Conservation (phyloP, 129 eudicot species). For the sunflower (Helianthus annuus) region HanXRQr2.0-SUNRISE NC_035438.2:81332033-81332532, state of each 20-base stretch:
- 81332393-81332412: constrained; percentile 22
- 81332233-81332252: constrained; percentile 39
- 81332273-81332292: constrained; percentile 53
- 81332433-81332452: too few relatives aligned
- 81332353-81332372: constrained; percentile 53
- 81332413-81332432: too few relatives aligned
- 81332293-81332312: constrained; percentile 58
- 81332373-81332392: constrained; percentile 50
- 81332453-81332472: too few relatives aligned
- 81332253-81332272: constrained; percentile 20
- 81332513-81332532: too few relatives aligned
- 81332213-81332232: neutral
- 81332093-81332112: constrained; percentile 58
- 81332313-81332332: constrained; percentile 43
- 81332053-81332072: constrained; percentile 70
- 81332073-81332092: constrained; percentile 80
- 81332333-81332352: constrained; percentile 67
- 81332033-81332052: constrained; percentile 49
- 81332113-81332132: constrained; percentile 60
- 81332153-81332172: constrained; percentile 21
- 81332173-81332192: constrained; percentile 14
- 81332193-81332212: neutral
- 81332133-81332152: constrained; percentile 35
- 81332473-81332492: too few relatives aligned
- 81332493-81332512: too few relatives aligned